A percentile compares a stretch with the other conserved stretches of the same genome.
phyloP scores from a whole-genome alignment of 345 rosid species.

The Physaria fendleri region DNA sequence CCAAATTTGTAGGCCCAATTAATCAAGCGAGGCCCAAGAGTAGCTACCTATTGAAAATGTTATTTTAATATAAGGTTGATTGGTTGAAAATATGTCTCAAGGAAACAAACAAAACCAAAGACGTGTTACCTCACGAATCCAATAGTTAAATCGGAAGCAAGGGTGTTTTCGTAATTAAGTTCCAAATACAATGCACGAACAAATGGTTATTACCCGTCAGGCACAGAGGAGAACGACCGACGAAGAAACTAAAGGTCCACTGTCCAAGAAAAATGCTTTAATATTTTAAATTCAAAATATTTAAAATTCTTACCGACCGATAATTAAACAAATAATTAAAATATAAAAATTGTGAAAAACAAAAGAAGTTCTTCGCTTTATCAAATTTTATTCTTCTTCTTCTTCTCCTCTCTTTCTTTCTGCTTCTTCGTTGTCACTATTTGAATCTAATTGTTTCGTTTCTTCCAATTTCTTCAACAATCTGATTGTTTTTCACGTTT shows the following conservation, averaged over 20 bases:
- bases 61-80: no score
- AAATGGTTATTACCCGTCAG: slow-evolving; percentile 25
- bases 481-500: slow-evolving; percentile 36
- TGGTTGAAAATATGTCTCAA: no score
- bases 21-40: no score
- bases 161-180: background rate
- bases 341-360: background rate
- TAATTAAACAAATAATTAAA: background rate
- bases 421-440: slow-evolving; percentile 22
- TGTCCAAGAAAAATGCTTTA: slow-evolving; percentile 26
- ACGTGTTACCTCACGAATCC: no score
- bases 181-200: background rate
- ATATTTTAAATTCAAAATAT: background rate
- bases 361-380: slow-evolving; percentile 16
- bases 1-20: no score
- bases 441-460: slow-evolving; percentile 26
- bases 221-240: background rate
- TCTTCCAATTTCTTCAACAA: slow-evolving; percentile 14
- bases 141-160: background rate
- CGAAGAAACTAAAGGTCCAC: slow-evolving; percentile 11
- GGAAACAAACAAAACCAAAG: no score
- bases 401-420: slow-evolving; percentile 17
- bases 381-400: background rate
- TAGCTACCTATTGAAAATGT: no score
- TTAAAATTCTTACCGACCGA: slow-evolving; percentile 13